phyloP scores from a whole-genome alignment of 495 filamentous ascomycete genomes.

The Collariella sp. region DNA sequence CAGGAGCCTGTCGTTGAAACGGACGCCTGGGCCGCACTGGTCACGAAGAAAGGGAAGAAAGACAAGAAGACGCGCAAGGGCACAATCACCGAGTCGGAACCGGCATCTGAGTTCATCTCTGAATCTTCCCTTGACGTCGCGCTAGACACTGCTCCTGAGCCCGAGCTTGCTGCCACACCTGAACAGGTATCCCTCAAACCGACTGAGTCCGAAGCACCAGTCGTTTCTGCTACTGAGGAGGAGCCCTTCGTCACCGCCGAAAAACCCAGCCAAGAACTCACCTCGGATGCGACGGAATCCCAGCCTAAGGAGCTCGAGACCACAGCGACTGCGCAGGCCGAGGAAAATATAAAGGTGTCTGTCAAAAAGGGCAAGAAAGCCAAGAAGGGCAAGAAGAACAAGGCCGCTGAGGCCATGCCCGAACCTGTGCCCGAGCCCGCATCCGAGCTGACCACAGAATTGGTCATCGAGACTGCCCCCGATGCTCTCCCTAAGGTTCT shows the following conservation, averaged over 20 bases:
- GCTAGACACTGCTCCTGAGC: neutral
- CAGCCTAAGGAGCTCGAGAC: neutral
- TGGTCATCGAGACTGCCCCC: too few relatives aligned
- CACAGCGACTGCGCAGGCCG: neutral
- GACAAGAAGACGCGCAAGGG: neutral
- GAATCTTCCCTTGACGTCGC: neutral
- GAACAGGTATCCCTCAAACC: neutral
- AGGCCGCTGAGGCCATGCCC: conserved; percentile 8
- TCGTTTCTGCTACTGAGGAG: neutral
- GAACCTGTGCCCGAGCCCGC: neutral
- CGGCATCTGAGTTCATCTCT: neutral
- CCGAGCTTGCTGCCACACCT: neutral
- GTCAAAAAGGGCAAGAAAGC: conserved; percentile 31
- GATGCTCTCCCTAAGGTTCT: too few relatives aligned
- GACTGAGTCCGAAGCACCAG: neutral
- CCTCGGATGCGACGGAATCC: neutral
- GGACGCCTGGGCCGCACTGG: neutral
- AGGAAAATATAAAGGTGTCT: conserved; percentile 4
- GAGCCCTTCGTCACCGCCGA: neutral
- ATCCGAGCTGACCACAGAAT: neutral
- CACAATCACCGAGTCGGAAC: neutral
- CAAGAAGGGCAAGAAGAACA: conserved; percentile 25
- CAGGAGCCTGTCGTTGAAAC: neutral
- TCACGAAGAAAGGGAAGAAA: neutral
- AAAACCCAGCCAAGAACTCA: neutral